Evolutionary conservation across 805 yeast genomes (phyloP), one percentile per base, ranked within the genome.

Genomic region (Lachancea dasiensis): DNA sequence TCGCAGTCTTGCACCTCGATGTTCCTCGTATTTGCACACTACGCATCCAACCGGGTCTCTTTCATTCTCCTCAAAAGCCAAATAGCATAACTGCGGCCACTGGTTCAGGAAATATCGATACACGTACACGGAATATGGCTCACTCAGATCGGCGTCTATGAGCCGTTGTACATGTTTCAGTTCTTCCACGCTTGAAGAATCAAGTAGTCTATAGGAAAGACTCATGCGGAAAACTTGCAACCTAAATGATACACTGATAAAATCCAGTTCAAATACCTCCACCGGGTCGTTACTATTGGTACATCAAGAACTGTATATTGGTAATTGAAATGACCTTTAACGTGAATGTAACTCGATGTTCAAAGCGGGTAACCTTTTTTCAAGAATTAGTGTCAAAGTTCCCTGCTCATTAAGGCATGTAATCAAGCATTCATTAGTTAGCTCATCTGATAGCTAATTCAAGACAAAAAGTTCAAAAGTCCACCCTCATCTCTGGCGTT

Each of bases 111-210:
- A 92, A 63, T 81, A 92, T 55, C 95, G 73, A 61, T 89, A 92
- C 2, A 92, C 97, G 52, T 86, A 92, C 14, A 86, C 73, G 3
- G 97, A 89, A 57, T 92, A 92, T 0, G 98, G 97, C 60, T 92
- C 98, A 20, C 92, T 81, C 27, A 92, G 67, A 58, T 89, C 92
- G 8, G 66, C 68, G 27, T 81, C 75, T 8, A 90, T 79, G 32
- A 90, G 67, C 8, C 55, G 52, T 49, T 75, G 71, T 10, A 82
- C 65, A 20, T 67, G 69, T 9, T 64, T 56, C 43, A 81, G 69
- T 44, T 81, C 55, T 6, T 28, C 35, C 1, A 39, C 39, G 32
- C 58, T 50, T 11, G 45, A 46, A 10, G 57, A 46, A 41, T 59
- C 55, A 17, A 60, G 42, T 17, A 43, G 50, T 27, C 49, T 43